A percentile compares a stretch with the other conserved stretches of the same genome.
phyloP scores from a whole-genome alignment of 768 basidiomycete genomes.

The Grammothele lineata region DNA sequence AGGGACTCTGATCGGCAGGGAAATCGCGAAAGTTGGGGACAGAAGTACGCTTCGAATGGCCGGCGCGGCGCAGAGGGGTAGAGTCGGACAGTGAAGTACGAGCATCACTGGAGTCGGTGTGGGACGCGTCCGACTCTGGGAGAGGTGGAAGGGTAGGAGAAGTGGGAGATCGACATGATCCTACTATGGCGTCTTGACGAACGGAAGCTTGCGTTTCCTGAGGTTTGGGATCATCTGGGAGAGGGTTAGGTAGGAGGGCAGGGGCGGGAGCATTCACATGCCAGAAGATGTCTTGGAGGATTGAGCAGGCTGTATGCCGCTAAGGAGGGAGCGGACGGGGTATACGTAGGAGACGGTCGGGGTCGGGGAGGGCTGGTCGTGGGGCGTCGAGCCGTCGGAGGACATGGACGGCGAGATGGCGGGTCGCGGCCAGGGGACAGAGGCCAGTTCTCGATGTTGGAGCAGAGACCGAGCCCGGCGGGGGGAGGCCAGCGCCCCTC shows the following conservation, averaged over 20 bases:
- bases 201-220: neutral
- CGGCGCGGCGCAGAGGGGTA: neutral
- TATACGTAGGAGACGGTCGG: conserved; percentile 18
- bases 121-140: neutral
- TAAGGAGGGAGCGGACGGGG: conserved; percentile 32
- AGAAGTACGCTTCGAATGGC: neutral
- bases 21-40: conserved; percentile 22
- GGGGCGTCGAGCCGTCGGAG: neutral
- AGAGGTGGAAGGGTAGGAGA: neutral
- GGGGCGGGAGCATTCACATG: neutral
- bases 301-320: conserved; percentile 22
- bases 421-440: too few species aligned
- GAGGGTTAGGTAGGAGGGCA: conserved; percentile 3
- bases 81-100: neutral
- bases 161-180: neutral
- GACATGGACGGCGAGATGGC: neutral
- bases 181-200: neutral
- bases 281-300: neutral
- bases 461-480: too few species aligned
- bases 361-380: neutral
- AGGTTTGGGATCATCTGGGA: conserved; percentile 6
- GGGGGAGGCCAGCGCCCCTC: too few species aligned
- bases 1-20: conserved; percentile 11
- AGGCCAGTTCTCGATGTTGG: too few species aligned
- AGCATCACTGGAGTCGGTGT: neutral